phyloP scores from a whole-genome alignment of 495 filamentous ascomycete genomes.

The Sordaria brevicollis region DNA sequence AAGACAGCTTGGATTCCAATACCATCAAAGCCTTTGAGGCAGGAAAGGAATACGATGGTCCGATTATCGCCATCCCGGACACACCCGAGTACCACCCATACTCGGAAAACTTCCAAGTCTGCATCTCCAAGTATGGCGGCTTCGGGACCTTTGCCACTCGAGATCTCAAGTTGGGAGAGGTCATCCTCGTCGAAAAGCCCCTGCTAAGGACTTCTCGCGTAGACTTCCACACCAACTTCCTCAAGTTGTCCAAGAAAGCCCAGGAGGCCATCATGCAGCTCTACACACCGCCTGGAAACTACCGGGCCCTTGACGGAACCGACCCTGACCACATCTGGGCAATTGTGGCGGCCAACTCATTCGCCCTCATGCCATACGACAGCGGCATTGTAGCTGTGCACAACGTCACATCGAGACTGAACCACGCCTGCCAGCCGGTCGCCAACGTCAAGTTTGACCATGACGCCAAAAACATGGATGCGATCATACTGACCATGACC shows the following conservation, averaged over 20 bases:
- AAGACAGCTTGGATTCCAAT: not conserved
- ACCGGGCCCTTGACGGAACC: not conserved
- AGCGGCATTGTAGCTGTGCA: not conserved
- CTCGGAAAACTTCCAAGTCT: conserved; percentile 12
- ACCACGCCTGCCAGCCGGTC: conserved; percentile 21
- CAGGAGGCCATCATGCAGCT: not conserved
- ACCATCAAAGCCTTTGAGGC: not conserved
- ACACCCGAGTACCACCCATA: not conserved
- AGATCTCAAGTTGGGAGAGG: conserved; percentile 13
- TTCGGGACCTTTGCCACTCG: conserved; percentile 20
- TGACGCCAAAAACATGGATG: not conserved
- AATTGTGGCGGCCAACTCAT: not conserved
- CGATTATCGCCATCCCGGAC: not conserved
- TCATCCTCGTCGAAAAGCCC: conserved; percentile 19
- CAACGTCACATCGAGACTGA: conserved; percentile 21
- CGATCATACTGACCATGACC: conserved; percentile 8
- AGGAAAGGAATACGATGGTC: not conserved
- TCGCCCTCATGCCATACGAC: not conserved
- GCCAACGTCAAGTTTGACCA: conserved; percentile 13
- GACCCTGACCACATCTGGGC: not conserved
- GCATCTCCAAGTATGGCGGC: conserved; percentile 15
- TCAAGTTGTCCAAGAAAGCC: conserved; percentile 3
- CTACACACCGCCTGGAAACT: not conserved
- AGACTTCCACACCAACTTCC: conserved; percentile 7
- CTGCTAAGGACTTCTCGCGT: conserved; percentile 6